phyloP scores from a whole-genome alignment of 2,329 filamentous ascomycete genomes.

The Neonectria sp. region DNA sequence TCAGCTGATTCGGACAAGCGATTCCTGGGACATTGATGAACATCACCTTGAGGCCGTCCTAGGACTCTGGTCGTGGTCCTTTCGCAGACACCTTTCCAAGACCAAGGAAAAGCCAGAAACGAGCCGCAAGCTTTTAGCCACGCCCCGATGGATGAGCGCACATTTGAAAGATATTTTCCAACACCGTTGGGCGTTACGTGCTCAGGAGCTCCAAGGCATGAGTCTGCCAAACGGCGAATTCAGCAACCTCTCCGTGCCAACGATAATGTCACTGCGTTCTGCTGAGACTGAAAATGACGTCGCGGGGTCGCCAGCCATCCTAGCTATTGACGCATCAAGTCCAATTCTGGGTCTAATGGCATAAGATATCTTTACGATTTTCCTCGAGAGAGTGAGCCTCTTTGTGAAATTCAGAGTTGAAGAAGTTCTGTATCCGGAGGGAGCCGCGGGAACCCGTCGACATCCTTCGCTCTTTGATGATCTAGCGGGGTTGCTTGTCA shows the following conservation, averaged over 20 bases:
- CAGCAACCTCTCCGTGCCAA: not conserved
- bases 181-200: not conserved
- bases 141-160: not conserved
- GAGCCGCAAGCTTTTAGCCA: not conserved
- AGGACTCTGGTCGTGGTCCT: conserved; percentile 3
- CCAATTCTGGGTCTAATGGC: not conserved
- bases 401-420: not conserved
- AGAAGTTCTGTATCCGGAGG: not conserved
- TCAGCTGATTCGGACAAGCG: not conserved
- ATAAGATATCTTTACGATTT: conserved; percentile 3
- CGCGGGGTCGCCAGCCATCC: not conserved
- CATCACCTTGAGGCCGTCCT: conserved; percentile 5
- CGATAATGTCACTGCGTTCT: not conserved
- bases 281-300: not conserved
- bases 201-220: not conserved
- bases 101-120: not conserved
- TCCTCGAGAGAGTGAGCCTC: not conserved
- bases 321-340: not conserved
- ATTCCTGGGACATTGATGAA: not conserved
- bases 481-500: not conserved
- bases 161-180: not conserved
- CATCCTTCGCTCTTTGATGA: not conserved
- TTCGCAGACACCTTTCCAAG: not conserved
- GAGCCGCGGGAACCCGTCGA: not conserved
- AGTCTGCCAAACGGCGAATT: not conserved